These are phyloP conservation scores for Senna siamea DNA, from an alignment of 306 rosid species.

Conservation along the genomic window DNA sequence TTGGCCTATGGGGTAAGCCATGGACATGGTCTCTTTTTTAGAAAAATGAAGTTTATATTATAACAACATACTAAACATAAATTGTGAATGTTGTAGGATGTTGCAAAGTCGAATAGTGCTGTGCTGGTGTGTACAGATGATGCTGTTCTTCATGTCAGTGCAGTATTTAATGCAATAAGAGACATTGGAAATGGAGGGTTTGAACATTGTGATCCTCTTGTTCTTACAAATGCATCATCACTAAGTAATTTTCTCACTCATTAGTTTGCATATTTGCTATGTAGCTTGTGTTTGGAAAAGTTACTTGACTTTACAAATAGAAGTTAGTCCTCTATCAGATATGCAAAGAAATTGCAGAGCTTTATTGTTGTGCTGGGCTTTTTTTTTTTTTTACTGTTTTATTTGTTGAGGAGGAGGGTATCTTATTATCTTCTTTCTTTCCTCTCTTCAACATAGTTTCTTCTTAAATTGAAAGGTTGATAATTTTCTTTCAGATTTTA, in stretches of 20 bases:
- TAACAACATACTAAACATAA: neutral
- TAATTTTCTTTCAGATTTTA: neutral
- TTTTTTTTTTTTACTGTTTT: neutral
- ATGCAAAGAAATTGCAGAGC: constrained; percentile 3
- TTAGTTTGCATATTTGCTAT: neutral
- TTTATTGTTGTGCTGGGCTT: neutral
- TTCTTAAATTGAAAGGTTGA: neutral
- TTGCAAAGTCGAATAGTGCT: constrained; percentile 39
- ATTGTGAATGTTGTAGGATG: constrained; percentile 45
- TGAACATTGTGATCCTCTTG: constrained; percentile 54
- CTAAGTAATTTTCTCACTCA: constrained; percentile 44
- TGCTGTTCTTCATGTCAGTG: constrained; percentile 53
- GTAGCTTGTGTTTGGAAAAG: neutral
- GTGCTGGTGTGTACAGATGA: constrained; percentile 75
- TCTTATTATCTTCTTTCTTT: neutral
- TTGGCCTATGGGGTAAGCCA: too few species aligned
- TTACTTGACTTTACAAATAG: neutral
- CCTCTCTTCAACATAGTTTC: neutral
- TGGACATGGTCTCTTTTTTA: too few species aligned
- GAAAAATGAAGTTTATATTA: too few species aligned
- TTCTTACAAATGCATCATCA: constrained; percentile 63
- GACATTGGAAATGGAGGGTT: constrained; percentile 49
- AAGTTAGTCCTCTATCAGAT: neutral
- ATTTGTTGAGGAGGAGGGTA: neutral
- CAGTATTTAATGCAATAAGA: constrained; percentile 48